A percentile compares a stretch with the other conserved stretches of the same genome.
Evolutionary conservation across 805 yeast species (phyloP).

Genomic region (Kuraishia borneana): DNA sequence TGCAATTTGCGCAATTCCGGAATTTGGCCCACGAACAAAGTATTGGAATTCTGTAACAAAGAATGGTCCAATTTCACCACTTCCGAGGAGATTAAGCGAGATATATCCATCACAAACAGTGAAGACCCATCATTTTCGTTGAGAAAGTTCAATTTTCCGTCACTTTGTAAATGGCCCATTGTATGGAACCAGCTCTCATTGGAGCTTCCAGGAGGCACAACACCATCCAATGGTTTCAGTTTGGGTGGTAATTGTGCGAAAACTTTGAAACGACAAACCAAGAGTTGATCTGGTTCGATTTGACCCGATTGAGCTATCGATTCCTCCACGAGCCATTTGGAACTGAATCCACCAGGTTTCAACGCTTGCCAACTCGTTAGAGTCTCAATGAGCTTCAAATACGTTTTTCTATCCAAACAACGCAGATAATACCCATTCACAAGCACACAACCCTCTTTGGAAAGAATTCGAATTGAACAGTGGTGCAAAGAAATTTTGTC

Average conservation of each 20-base stretch:
- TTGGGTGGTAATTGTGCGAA: conserved; percentile 48
- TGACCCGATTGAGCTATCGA: conserved; percentile 12
- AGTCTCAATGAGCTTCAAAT: too few relatives aligned
- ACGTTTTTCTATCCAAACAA: too few relatives aligned
- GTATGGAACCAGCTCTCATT: conserved; percentile 62
- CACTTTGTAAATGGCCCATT: conserved; percentile 56
- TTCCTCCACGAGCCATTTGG: conserved; percentile 34
- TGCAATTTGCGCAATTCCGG: conserved; percentile 34
- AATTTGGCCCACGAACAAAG: conserved; percentile 46
- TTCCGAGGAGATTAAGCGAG: conserved; percentile 43
- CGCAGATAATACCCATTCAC: too few relatives aligned
- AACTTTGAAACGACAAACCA: conserved; percentile 55
- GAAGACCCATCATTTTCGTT: conserved; percentile 54
- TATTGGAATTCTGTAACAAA: conserved; percentile 45
- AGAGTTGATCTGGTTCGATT: conserved; percentile 20
- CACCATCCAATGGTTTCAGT: conserved; percentile 12
- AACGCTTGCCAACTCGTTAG: conserved; percentile 45
- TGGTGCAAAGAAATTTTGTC: too few relatives aligned
- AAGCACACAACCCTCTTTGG: too few relatives aligned
- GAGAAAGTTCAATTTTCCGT: conserved; percentile 50
- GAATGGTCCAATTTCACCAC: conserved; percentile 55
- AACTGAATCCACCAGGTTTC: conserved; percentile 31
- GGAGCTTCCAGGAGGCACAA: conserved; percentile 3
- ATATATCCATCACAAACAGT: conserved; percentile 47
- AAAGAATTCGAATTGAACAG: too few relatives aligned